Evolutionary conservation across 2,329 filamentous ascomycete species (phyloP), one percentile per base, ranked within the genome.

Genomic region (Fusarium keratoplasticum): DNA sequence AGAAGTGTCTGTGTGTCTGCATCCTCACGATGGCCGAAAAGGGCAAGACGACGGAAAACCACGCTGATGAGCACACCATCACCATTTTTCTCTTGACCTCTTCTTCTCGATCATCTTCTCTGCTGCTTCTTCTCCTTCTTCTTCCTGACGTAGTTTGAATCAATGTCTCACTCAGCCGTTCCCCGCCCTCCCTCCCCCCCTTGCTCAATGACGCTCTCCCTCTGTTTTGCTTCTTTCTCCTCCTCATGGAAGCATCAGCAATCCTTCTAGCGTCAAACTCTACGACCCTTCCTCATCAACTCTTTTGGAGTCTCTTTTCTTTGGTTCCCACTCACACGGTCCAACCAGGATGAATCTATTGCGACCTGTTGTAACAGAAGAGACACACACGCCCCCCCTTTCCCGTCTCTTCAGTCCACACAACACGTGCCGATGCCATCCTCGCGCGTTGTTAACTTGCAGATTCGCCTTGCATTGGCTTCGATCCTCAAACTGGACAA

Each of bases 191-290:
- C 25, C 44, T 31, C 27, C 18, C 25, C 61, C 47, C 61, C 47
- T 69, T 42, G 61, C 58, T 66, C 60, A 59, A 47, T 50, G 44
- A 50, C 25, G 44, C 25, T 20, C n/a, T 40, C 42, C 33, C 22
- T 22, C 29, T 36, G 29, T 31, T 31, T 31, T 31, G 29, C 29
- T 31, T 31, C 29, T 40, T 40, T 40, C 38, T 55, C 27, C n/a
- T 25, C n/a, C 16, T 38, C 47, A 68, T 70, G 22, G 72, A 74
- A 74, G 72, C 61, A 70, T 64, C 66, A 74, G 57, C 16, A 42
- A 61, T 54, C 66, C 74, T 77, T 77, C 76, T 77, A 78, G 76
- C 72, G 76, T 47, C 61, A 72, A 77, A 78, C 76, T 69, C 64
- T 78, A 64, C 18, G 18, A 64, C 60, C 69, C 72, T 36, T n/a